phyloP scores from a whole-genome alignment of 2,329 filamentous ascomycete genomes.

The Pseudovirgaria hyperparasitica region DNA sequence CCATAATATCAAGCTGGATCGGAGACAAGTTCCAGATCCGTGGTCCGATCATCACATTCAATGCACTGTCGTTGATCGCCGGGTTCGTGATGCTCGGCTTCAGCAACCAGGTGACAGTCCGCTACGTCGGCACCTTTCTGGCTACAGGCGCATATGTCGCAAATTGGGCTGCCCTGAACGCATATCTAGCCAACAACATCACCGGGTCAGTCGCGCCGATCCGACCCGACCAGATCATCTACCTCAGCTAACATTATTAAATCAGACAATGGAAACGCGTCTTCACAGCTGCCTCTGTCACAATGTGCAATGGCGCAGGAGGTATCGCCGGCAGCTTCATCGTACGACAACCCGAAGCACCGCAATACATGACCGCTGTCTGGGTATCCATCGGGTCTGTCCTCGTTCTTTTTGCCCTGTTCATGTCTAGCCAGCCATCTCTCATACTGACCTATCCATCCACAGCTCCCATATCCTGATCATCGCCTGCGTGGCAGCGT shows the following conservation, averaged over 20 bases:
- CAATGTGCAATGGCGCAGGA: conserved; percentile 49
- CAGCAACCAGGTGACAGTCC: conserved; percentile 42
- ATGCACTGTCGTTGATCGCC: conserved; percentile 46
- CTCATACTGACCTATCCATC: conserved; percentile 2
- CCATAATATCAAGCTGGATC: conserved; percentile 48
- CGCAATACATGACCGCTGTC: conserved; percentile 50
- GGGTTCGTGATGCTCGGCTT: conserved; percentile 57
- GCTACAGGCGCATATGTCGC: conserved; percentile 56
- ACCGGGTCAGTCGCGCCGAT: conserved; percentile 23
- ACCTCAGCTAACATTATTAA: conserved; percentile 10
- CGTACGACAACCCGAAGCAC: conserved; percentile 47
- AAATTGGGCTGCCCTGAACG: conserved; percentile 55
- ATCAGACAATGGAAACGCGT: conserved; percentile 50
- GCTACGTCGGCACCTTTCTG: conserved; percentile 52
- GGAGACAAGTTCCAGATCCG: conserved; percentile 49
- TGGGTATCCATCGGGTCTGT: conserved; percentile 49
- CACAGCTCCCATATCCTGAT: conserved; percentile 44
- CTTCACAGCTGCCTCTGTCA: conserved; percentile 47
- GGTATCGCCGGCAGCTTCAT: conserved; percentile 56
- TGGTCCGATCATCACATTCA: conserved; percentile 53
- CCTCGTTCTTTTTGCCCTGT: no score
- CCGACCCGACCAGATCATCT: no score
- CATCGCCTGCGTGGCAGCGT: conserved; percentile 38
- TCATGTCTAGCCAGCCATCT: no score
- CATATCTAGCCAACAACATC: conserved; percentile 52